These are phyloP conservation scores for Penicillium goetzii DNA, from an alignment of 495 filamentous ascomycete species.

Conservation along the genomic window DNA sequence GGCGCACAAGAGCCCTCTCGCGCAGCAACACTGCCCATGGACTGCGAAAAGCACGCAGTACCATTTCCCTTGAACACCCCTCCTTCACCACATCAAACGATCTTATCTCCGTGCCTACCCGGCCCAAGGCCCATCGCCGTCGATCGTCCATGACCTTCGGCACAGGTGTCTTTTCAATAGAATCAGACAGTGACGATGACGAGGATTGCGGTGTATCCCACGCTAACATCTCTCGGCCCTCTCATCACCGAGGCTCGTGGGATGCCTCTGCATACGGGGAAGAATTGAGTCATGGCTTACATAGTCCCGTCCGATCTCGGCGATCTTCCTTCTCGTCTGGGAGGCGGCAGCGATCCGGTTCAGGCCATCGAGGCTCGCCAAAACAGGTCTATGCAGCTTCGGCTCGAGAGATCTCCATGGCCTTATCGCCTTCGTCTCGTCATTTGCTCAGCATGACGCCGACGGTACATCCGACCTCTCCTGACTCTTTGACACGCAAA, in stretches of 20 bases:
- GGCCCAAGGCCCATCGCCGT: constrained; percentile 23
- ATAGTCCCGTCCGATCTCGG: constrained; percentile 27
- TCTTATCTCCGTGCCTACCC: constrained; percentile 13
- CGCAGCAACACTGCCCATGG: constrained; percentile 19
- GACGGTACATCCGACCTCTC: constrained; percentile 23
- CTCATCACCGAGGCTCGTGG: constrained; percentile 20
- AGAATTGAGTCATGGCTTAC: constrained; percentile 10
- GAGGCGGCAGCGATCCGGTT: constrained; percentile 15
- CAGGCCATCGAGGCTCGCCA: constrained; percentile 20
- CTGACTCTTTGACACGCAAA: constrained; percentile 26
- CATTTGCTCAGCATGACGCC: constrained; percentile 40
- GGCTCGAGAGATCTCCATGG: constrained; percentile 29
- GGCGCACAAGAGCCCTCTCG: constrained; percentile 22
- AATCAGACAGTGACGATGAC: constrained; percentile 35
- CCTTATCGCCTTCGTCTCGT: constrained; percentile 36
- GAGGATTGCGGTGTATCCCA: constrained; percentile 22
- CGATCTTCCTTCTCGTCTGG: constrained; percentile 30
- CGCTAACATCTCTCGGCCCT: constrained; percentile 8
- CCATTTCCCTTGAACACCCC: constrained; percentile 36
- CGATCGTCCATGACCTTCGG: constrained; percentile 26
- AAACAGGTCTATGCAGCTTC: constrained; percentile 24
- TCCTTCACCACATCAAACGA: constrained; percentile 19
- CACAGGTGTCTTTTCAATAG: constrained; percentile 22
- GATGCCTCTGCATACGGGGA: constrained; percentile 22
- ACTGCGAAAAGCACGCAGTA: constrained; percentile 41